Base-by-base conservation (phyloP, 192 early-diverging fungal species). In the Coemansia umbellata region DNA sequence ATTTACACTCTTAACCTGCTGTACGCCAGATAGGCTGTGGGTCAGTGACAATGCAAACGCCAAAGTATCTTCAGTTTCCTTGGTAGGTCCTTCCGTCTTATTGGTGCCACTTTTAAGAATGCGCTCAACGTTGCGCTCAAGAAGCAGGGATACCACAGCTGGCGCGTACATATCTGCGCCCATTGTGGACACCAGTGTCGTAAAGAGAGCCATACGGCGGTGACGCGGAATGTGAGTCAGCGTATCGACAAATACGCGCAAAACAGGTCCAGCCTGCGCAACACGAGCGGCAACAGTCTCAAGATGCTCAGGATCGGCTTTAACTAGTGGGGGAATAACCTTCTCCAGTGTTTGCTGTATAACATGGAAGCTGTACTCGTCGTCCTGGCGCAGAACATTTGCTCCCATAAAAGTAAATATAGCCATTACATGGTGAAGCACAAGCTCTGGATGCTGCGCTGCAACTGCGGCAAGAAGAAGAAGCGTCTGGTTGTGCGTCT, bases 331-430 rank as follows among this genome's bases (percentile, higher is more conserved):
- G 19, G 93, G 93, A 47, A 98, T 69, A 17, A 98, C 84, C 40
- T 87, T 89, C 57, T 87, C 85, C 31, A 97, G 62, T 5, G 92
- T 93, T 63, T 87, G 85, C 50, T 91, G 87, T 54, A 98, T 96
- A 5, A 97, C 92, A 41, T 89, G 86, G 85, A 95, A 95, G 59
- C 85, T 91, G 80, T 93, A 98, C 60, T 90, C 87, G 66, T 98
- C 94, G 69, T 98, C 94, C 66, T 93, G 92, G n/a, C 88, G 84
- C 53, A 98, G 55, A 1, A 93, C 87, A 51, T 91, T 96, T 36
- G 89, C 91, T 14, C 94, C 94, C 94, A 98, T 94, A 61, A 97
- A 97, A 10, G 92, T 98, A 60, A 98, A 98, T 21, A 97, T 85
- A 17, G 93, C 92, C 87, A 98, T 96, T 43, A 93, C 88, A 69